A percentile compares a stretch with the other conserved stretches of the same genome.
Evolutionary conservation across 2,329 filamentous ascomycete genomes (phyloP).

Genomic region (Bipolaris sorokiniana): DNA sequence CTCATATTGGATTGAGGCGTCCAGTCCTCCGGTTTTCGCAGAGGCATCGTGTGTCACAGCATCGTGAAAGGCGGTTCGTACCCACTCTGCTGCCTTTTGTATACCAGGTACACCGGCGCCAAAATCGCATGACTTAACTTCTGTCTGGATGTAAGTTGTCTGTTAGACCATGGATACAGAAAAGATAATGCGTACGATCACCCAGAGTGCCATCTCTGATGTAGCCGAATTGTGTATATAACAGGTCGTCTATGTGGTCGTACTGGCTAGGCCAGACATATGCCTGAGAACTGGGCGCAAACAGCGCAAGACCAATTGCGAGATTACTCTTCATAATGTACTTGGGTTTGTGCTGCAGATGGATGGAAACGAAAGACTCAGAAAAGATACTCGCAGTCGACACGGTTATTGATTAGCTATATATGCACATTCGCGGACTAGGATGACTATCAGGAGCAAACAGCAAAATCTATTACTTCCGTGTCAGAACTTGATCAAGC

Average conservation of each 20-base stretch:
- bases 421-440: not conserved
- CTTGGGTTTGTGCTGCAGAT: not conserved
- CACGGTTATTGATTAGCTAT: not conserved
- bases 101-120: slow-evolving; percentile 23
- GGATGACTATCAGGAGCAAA: not conserved
- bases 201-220: slow-evolving; percentile 6
- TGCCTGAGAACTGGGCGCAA: slow-evolving; percentile 11
- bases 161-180: not conserved
- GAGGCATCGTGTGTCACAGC: slow-evolving; percentile 38
- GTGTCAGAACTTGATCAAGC: not conserved
- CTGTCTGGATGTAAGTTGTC: slow-evolving; percentile 5
- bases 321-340: not conserved
- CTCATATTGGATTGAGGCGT: slow-evolving; percentile 47
- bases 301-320: slow-evolving; percentile 1
- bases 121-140: slow-evolving; percentile 23
- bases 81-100: slow-evolving; percentile 37
- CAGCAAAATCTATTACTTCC: not conserved
- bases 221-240: slow-evolving; percentile 11
- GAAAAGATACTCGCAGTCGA: not conserved
- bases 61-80: slow-evolving; percentile 47
- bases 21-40: slow-evolving; percentile 41
- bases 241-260: slow-evolving; percentile 13
- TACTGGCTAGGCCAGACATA: slow-evolving; percentile 19
- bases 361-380: not conserved
- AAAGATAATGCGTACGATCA: slow-evolving; percentile 4